Conservation (phyloP, 768 basidiomycete genomes). For the Chlorophyllum brunneum region DNA sequence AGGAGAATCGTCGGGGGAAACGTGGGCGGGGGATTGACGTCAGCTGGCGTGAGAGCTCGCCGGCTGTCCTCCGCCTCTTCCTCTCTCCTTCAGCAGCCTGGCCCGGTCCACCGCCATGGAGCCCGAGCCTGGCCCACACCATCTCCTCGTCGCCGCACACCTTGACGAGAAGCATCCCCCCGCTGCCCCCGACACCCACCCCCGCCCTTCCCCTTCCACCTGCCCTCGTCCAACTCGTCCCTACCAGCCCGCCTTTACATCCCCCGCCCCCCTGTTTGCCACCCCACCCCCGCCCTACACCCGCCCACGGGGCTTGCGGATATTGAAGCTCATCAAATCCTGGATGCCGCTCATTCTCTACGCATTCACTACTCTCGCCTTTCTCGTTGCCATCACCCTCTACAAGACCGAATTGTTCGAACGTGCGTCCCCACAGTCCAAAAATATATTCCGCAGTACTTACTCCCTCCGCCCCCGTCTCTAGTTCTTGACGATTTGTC, state of each 20-base stretch:
- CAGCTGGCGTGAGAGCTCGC: background rate
- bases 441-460: too few species aligned
- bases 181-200: background rate
- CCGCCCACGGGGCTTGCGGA: slow-evolving; percentile 44
- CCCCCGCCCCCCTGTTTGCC: background rate
- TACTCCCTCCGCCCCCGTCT: too few species aligned
- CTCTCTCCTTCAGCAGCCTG: slow-evolving; percentile 18
- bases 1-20: slow-evolving; percentile 7
- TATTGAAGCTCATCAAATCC: slow-evolving; percentile 58
- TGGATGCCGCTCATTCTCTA: slow-evolving; percentile 81
- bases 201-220: slow-evolving; percentile 10
- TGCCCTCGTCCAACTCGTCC: background rate
- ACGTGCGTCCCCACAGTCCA: slow-evolving; percentile 51
- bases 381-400: slow-evolving; percentile 77
- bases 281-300: slow-evolving; percentile 13
- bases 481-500: slow-evolving; percentile 81
- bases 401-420: slow-evolving; percentile 81
- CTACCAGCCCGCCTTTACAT: slow-evolving; percentile 13
- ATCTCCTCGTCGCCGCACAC: background rate
- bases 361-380: slow-evolving; percentile 69
- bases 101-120: slow-evolving; percentile 34
- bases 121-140: slow-evolving; percentile 1
- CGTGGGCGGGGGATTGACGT: background rate
- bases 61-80: slow-evolving; percentile 3
- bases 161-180: slow-evolving; percentile 15